Evolutionary conservation across 2,329 filamentous ascomycete genomes (phyloP), one percentile per base, ranked within the genome.

Genomic region (Zasmidium citrigriseum): DNA sequence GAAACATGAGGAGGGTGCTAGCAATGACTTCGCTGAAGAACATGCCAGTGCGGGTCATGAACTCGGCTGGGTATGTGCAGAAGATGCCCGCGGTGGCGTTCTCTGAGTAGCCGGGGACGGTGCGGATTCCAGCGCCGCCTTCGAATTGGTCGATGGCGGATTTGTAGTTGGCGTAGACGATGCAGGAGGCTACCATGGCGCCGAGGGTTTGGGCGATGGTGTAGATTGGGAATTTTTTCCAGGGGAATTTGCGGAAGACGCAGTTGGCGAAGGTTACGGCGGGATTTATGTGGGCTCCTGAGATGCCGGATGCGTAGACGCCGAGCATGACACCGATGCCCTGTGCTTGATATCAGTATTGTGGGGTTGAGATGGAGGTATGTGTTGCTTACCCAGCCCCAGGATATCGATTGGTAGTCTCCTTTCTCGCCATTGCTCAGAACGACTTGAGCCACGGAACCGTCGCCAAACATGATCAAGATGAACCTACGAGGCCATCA

Each of bases 1-100:
- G 78, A 67, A 90, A 89, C 82, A 89, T 88, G 22, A 91, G 75
- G 27, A 91, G 79, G 0, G 86, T 76, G 58, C 82, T 87, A 16
- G 87, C 85, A 51, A 91, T 78, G 63, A 90, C 87, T 66, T 91
- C 89, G 20, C 84, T 87, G 68, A 90, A 89, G 75, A 90, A 89
- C 75, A 88, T 85, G 49, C 82, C 84, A 0, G 85, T 83, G 51
- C 82, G 85, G 2, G 84, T 86, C 78, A 90, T 80, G 72, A 90
- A 89, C 0, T 76, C 67, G 41, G 85, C 83, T 0, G 88, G 88
- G 66, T 91, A 91, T 0, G 89, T 90, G 78, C 85, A 88, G 71
- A 91, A 91, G 63, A 91, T 85, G 1, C 84, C 87, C 0, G 86
- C 89, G 0, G 87, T 87, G 1, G 87, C 82, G 46, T 83, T 88